phyloP scores from a whole-genome alignment of 164 flowering plant genomes.

The Aristolochia fimbriata region DNA sequence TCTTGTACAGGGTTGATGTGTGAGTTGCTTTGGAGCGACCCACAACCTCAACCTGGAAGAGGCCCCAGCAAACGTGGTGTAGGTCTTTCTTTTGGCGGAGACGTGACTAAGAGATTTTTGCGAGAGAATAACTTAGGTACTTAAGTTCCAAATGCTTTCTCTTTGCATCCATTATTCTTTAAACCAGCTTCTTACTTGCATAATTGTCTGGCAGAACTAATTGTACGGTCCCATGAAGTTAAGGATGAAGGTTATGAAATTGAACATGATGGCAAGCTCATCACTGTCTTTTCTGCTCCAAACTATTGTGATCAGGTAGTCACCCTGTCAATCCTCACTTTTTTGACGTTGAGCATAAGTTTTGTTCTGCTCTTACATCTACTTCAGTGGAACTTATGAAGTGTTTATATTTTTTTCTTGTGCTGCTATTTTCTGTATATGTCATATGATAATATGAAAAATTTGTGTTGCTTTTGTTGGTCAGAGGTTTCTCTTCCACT shows the following conservation, averaged over 20 bases:
- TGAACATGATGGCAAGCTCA: slow-evolving; percentile 92
- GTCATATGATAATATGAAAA: too few relatives aligned
- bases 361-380: too few relatives aligned
- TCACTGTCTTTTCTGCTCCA: slow-evolving; percentile 98
- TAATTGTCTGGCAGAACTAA: slow-evolving; percentile 43
- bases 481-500: too few relatives aligned
- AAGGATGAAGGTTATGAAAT: slow-evolving; percentile 98
- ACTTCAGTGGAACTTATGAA: too few relatives aligned
- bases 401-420: not conserved
- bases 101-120: slow-evolving; percentile 87
- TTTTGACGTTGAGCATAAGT: too few relatives aligned
- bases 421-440: not conserved
- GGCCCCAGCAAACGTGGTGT: slow-evolving; percentile 99
- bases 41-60: slow-evolving; percentile 83
- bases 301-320: slow-evolving; percentile 99
- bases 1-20: slow-evolving; percentile 77
- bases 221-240: slow-evolving; percentile 94
- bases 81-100: slow-evolving; percentile 91
- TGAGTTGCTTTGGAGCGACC: slow-evolving; percentile 99
- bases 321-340: not conserved
- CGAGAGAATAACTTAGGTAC: slow-evolving; percentile 82
- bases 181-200: not conserved
- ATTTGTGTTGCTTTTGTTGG: too few relatives aligned
- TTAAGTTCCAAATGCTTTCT: not conserved
- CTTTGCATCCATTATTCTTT: too few relatives aligned